Percentiles rank a stretch among this genome's conserved stretches.
Conservation (phyloP, 106 monocot species). For the Apostasia ramifera region DNA sequence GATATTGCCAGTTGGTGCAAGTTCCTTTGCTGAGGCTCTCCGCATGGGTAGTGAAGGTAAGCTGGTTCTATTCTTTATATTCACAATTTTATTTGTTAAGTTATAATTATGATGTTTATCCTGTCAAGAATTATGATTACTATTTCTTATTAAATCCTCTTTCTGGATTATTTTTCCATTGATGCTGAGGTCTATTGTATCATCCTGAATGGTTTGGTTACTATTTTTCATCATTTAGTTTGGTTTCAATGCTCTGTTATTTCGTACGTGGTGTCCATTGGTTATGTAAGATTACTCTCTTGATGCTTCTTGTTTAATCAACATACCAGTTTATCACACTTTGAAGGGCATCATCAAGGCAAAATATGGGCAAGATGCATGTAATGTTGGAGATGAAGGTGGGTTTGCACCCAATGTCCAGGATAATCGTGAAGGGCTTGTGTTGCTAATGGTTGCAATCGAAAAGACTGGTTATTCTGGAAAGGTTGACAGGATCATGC, state of each 20-base stretch:
- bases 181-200: too few species aligned
- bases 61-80: background rate
- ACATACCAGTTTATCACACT: slow-evolving; percentile 67
- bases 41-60: slow-evolving; percentile 97
- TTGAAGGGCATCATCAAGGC: slow-evolving; percentile 94
- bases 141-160: too few species aligned
- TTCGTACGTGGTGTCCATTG: too few species aligned
- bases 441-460: slow-evolving; percentile 86
- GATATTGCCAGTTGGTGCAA: slow-evolving; percentile 91
- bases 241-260: too few species aligned
- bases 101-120: background rate
- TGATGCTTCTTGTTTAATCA: slow-evolving; percentile 1
- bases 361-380: slow-evolving; percentile 99
- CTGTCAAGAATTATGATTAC: too few species aligned
- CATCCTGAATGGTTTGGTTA: too few species aligned
- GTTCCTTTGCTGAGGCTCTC: slow-evolving; percentile 87
- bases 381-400: slow-evolving; percentile 99
- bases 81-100: background rate
- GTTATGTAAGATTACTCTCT: slow-evolving; percentile 2
- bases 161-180: too few species aligned
- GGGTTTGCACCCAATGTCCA: slow-evolving; percentile 98
- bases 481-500: slow-evolving; percentile 31
- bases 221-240: too few species aligned
- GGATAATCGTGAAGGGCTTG: slow-evolving; percentile 88
- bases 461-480: slow-evolving; percentile 95